Evolutionary conservation across 2,329 filamentous ascomycete genomes (phyloP).

Genomic region (Cladorrhinum sp.): DNA sequence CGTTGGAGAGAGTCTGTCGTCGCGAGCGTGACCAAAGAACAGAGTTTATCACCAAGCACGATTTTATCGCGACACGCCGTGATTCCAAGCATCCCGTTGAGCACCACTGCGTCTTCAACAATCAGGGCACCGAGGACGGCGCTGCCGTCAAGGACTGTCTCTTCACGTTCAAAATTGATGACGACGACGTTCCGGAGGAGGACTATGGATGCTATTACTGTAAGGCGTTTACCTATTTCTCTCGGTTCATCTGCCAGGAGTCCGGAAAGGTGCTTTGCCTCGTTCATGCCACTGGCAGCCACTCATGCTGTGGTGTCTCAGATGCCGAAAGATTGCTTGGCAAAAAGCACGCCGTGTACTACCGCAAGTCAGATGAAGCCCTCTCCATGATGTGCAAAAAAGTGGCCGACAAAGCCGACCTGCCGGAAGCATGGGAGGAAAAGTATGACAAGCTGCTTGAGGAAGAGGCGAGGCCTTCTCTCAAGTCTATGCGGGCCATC

Average conservation of each 20-base stretch:
- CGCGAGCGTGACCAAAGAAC: constrained; percentile 69
- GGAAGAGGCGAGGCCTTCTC: constrained; percentile 76
- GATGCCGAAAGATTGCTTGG: constrained; percentile 67
- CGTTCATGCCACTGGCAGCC: constrained; percentile 73
- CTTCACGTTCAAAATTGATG: constrained; percentile 62
- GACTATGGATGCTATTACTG: constrained; percentile 90
- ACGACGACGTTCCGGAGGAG: constrained; percentile 79
- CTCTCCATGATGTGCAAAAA: constrained; percentile 67
- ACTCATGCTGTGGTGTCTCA: constrained; percentile 72
- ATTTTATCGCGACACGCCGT: constrained; percentile 25
- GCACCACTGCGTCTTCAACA: constrained; percentile 54
- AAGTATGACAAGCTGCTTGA: constrained; percentile 84
- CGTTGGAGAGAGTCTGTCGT: constrained; percentile 72
- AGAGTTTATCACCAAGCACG: constrained; percentile 53
- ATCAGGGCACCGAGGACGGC: constrained; percentile 40
- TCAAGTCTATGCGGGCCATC: constrained; percentile 80
- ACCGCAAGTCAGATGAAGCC: constrained; percentile 71
- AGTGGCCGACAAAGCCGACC: constrained; percentile 78
- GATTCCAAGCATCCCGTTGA: constrained; percentile 56
- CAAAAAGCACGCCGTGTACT: constrained; percentile 69
- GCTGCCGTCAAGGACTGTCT: constrained; percentile 44
- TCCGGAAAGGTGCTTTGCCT: constrained; percentile 81
- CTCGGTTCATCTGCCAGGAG: constrained; percentile 80
- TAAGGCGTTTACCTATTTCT: constrained; percentile 88
- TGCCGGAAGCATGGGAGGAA: constrained; percentile 85